Evolutionary conservation across 2,329 filamentous ascomycete species (phyloP).

Genomic region (Thielaviopsis musarum): DNA sequence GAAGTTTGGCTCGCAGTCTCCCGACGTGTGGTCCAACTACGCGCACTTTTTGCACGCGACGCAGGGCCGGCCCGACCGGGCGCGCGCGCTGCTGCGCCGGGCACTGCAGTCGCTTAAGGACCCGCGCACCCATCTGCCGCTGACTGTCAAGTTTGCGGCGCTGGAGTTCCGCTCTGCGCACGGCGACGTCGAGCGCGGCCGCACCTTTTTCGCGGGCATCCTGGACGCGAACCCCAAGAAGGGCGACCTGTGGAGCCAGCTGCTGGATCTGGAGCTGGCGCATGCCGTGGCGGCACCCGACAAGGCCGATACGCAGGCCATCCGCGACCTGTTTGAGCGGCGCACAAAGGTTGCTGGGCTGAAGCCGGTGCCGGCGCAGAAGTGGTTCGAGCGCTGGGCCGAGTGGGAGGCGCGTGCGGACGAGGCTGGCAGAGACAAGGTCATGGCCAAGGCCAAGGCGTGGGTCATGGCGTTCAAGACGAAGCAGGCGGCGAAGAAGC

Average conservation of each 20-base stretch:
- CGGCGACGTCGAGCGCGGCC: constrained; percentile 76
- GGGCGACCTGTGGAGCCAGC: constrained; percentile 82
- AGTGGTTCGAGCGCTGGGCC: constrained; percentile 84
- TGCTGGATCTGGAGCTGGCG: constrained; percentile 69
- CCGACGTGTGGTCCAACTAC: constrained; percentile 84
- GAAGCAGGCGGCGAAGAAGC: constrained; percentile 23
- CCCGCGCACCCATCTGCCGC: constrained; percentile 41
- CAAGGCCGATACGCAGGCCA: constrained; percentile 37
- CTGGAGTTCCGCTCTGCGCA: constrained; percentile 76
- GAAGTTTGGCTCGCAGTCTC: constrained; percentile 69
- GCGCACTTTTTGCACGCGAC: constrained; percentile 79
- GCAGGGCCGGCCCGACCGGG: constrained; percentile 50
- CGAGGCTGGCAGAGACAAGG: constrained; percentile 51
- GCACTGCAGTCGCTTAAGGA: constrained; percentile 66
- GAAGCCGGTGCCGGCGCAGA: constrained; percentile 68
- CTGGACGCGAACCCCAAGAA: constrained; percentile 75
- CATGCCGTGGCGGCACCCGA: constrained; percentile 36
- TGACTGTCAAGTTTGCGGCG: constrained; percentile 76
- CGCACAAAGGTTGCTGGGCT: constrained; percentile 52
- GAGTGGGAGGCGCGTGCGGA: constrained; percentile 68
- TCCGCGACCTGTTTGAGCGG: constrained; percentile 69
- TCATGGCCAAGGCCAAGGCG: constrained; percentile 39
- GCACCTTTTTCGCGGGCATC: constrained; percentile 85
- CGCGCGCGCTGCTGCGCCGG: constrained; percentile 61
- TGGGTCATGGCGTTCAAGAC: constrained; percentile 43